A percentile compares a stretch with the other conserved stretches of the same genome.
Conservation (phyloP, 768 basidiomycete genomes). For the Naematelia encephala region DNA sequence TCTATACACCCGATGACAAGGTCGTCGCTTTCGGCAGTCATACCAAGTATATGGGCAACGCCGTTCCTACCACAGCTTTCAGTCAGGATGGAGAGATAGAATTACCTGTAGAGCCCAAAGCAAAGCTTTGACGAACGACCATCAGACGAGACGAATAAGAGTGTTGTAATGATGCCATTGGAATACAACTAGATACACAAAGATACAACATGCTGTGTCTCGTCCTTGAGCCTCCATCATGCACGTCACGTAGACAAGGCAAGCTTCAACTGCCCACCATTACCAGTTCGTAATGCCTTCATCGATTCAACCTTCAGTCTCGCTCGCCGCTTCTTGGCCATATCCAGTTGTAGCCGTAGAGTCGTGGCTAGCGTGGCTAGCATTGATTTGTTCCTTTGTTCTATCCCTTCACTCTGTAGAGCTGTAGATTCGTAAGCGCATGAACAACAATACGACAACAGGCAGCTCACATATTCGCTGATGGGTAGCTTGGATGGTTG, state of each 20-base stretch:
- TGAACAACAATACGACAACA: too few species aligned
- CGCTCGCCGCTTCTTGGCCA: constrained; percentile 10
- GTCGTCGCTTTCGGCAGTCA: constrained; percentile 46
- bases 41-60: constrained; percentile 44
- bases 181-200: too few species aligned
- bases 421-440: background rate
- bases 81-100: constrained; percentile 31
- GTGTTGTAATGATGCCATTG: too few species aligned
- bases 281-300: constrained; percentile 21
- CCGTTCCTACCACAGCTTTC: constrained; percentile 19
- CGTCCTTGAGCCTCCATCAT: too few species aligned
- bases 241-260: constrained; percentile 6
- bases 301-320: constrained; percentile 7
- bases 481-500: constrained; percentile 2
- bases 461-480: constrained; percentile 9
- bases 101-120: constrained; percentile 5
- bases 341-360: constrained; percentile 8
- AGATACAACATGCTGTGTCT: too few species aligned
- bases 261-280: constrained; percentile 23
- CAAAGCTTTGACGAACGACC: constrained; percentile 3
- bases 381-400: constrained; percentile 21
- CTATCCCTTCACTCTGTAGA: constrained; percentile 10
- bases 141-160: too few species aligned
- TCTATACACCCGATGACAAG: constrained; percentile 26
- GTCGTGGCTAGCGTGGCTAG: constrained; percentile 18